Evolutionary conservation across 1,284 basidiomycete species (phyloP).

Genomic region (Heliocybe sulcata): DNA sequence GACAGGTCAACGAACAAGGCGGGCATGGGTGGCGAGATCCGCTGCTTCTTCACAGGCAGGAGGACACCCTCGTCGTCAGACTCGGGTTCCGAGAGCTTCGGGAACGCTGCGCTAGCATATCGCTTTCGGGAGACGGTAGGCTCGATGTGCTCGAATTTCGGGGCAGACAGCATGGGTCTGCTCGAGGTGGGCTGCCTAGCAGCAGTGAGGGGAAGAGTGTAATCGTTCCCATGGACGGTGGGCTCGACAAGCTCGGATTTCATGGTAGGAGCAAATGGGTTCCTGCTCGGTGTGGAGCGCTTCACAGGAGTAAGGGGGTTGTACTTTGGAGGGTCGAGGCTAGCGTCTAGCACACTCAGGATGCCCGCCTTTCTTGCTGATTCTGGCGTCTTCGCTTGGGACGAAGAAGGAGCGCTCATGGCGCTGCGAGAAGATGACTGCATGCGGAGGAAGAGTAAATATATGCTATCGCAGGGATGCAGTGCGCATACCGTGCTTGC

Average conservation of each 20-base stretch:
- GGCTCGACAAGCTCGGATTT: too few species aligned
- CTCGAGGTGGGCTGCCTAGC: too few species aligned
- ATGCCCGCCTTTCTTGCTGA: background rate
- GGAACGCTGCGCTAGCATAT: constrained; percentile 15
- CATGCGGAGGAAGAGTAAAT: background rate
- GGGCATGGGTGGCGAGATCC: background rate
- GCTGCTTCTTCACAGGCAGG: background rate
- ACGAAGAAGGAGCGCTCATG: background rate
- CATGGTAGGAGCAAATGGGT: too few species aligned
- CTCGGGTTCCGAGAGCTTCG: constrained; percentile 13
- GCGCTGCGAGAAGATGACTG: background rate
- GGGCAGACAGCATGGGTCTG: too few species aligned
- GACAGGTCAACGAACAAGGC: background rate
- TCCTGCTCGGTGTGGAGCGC: too few species aligned
- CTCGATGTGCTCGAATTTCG: background rate
- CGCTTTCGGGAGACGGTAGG: constrained; percentile 26
- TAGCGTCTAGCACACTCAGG: background rate
- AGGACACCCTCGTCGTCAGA: background rate
- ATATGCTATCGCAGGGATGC: background rate
- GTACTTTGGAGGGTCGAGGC: too few species aligned
- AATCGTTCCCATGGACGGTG: too few species aligned
- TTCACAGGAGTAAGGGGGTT: too few species aligned
- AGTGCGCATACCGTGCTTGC: background rate
- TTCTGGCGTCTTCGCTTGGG: constrained; percentile 3
- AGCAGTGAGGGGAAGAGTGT: too few species aligned